Conservation (phyloP, 1,139 yeast genomes). For the Taphrina flavorubra region DNA sequence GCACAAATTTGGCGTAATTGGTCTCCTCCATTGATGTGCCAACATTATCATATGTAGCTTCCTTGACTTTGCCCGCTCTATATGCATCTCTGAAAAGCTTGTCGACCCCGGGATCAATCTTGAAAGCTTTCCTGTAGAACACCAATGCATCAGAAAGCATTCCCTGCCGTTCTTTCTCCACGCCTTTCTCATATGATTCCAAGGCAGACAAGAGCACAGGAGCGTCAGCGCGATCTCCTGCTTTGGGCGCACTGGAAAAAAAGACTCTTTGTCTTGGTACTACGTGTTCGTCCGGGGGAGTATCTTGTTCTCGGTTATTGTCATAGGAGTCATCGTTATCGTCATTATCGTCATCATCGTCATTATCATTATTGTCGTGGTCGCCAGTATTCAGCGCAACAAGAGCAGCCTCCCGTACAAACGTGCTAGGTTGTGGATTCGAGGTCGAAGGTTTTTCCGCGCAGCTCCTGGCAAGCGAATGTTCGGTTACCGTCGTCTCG, state of each 20-base stretch:
- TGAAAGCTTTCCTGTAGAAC: slow-evolving; percentile 73
- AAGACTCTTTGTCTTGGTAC: neutral
- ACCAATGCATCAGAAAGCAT: slow-evolving; percentile 79
- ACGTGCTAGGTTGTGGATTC: no score
- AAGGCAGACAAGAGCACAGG: slow-evolving; percentile 59
- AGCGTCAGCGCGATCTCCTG: neutral
- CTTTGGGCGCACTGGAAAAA: neutral
- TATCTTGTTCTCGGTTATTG: neutral
- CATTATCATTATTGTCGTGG: neutral
- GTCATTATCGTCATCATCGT: neutral
- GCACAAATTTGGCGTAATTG: slow-evolving; percentile 47
- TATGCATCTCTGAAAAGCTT: slow-evolving; percentile 56
- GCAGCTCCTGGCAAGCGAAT: no score
- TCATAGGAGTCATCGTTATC: neutral
- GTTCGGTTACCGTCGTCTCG: neutral
- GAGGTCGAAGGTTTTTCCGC: no score
- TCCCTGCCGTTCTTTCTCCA: slow-evolving; percentile 74
- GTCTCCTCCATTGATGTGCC: slow-evolving; percentile 49
- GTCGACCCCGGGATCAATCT: slow-evolving; percentile 70
- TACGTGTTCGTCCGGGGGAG: neutral
- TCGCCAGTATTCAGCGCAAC: neutral
- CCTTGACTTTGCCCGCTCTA: slow-evolving; percentile 52
- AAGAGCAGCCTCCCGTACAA: neutral
- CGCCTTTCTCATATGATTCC: slow-evolving; percentile 69
- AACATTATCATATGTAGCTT: slow-evolving; percentile 46